Percentiles rank a stretch among this genome's conserved stretches.
Evolutionary conservation across 345 rosid species (phyloP).

Genomic region (Bretschneidera sinensis): DNA sequence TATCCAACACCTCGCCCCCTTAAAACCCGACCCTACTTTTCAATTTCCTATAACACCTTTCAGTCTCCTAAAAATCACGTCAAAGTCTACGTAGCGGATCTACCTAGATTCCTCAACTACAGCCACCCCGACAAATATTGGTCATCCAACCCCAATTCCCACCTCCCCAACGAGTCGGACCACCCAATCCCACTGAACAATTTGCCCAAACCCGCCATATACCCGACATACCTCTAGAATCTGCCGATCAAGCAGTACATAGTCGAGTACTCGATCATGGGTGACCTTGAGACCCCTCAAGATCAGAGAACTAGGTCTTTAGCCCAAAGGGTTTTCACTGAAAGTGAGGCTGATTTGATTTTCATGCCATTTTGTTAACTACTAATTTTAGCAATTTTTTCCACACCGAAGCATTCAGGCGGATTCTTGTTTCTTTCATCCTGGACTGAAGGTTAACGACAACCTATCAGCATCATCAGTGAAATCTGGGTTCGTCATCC

Average conservation of each 20-base stretch:
- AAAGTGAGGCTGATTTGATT: constrained; percentile 65
- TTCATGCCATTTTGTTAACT: constrained; percentile 93
- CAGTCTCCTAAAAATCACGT: constrained; percentile 26
- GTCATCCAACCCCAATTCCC: constrained; percentile 60
- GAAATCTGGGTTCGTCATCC: no score
- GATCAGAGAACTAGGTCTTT: constrained; percentile 43
- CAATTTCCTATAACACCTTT: constrained; percentile 13
- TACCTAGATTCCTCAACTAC: constrained; percentile 82
- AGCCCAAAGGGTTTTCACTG: constrained; percentile 54
- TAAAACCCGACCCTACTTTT: background rate
- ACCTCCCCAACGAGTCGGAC: constrained; percentile 67
- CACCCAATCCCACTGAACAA: constrained; percentile 30
- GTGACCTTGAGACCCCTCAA: constrained; percentile 71
- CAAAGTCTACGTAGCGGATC: constrained; percentile 71
- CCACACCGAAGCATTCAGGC: no score
- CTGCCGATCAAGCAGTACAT: constrained; percentile 93
- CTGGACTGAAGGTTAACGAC: no score
- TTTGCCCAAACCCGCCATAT: constrained; percentile 38
- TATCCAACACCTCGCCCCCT: constrained; percentile 14
- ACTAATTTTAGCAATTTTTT: no score
- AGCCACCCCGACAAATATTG: constrained; percentile 74
- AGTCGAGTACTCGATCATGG: constrained; percentile 92
- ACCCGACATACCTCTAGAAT: constrained; percentile 68
- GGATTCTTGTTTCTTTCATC: no score
- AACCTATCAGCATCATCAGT: no score